Evolutionary conservation across 2,329 filamentous ascomycete species (phyloP).

Genomic region (Aschersonia sp.): DNA sequence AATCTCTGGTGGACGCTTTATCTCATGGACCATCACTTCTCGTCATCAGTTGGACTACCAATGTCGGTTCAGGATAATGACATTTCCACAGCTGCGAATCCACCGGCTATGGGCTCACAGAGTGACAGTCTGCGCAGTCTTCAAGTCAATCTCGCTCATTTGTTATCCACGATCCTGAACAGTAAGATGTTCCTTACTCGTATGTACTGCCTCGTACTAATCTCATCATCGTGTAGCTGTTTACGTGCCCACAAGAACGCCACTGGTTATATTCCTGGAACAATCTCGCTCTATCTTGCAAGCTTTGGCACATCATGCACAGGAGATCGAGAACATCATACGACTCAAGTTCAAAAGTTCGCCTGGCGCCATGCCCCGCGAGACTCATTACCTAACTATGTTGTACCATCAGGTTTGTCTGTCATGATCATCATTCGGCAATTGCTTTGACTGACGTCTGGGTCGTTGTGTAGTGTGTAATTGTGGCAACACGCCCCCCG

Average conservation of each 20-base stretch:
- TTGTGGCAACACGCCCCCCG: slow-evolving; percentile 22
- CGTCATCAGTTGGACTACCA: slow-evolving; percentile 21
- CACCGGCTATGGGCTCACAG: slow-evolving; percentile 12
- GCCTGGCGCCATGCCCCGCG: slow-evolving; percentile 19
- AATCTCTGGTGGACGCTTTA: slow-evolving; percentile 27
- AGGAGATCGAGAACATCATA: slow-evolving; percentile 23
- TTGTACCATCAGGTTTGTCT: slow-evolving; percentile 21
- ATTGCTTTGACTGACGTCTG: not conserved
- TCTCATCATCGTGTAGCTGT: slow-evolving; percentile 12
- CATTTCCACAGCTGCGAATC: slow-evolving; percentile 18
- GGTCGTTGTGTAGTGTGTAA: slow-evolving; percentile 15
- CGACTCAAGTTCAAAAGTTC: slow-evolving; percentile 17
- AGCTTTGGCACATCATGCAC: slow-evolving; percentile 19
- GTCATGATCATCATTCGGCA: not conserved
- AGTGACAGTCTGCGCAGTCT: slow-evolving; percentile 16
- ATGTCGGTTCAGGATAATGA: slow-evolving; percentile 22
- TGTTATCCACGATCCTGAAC: slow-evolving; percentile 19
- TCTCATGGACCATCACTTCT: slow-evolving; percentile 24
- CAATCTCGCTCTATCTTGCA: slow-evolving; percentile 20
- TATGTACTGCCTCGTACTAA: not conserved
- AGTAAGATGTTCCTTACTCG: slow-evolving; percentile 10
- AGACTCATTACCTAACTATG: slow-evolving; percentile 21
- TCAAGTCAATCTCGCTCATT: slow-evolving; percentile 19
- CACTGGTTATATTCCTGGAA: slow-evolving; percentile 19
- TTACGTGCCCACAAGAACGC: slow-evolving; percentile 19